Base-by-base conservation (phyloP, 257 asterid genomes). In the Lycium ferocissimum region DNA sequence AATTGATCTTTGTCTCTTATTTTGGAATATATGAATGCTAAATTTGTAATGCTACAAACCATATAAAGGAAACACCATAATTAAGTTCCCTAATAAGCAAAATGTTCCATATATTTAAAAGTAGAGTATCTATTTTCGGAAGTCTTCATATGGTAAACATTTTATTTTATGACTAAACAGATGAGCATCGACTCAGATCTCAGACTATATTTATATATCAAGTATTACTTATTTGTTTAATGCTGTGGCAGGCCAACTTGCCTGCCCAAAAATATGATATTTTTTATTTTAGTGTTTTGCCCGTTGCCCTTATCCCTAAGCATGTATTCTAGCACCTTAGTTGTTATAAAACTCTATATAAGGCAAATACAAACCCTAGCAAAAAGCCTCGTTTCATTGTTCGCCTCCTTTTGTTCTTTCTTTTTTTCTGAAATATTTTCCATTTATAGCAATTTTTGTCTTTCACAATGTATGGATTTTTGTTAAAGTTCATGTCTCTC, bases 351-450 rank as follows among this genome's bases (percentile, higher is more conserved):
- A 53, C 49, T 78, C 81, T 22, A 35, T 76, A 12, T 75, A 76
- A 76, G 12, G 4, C 62, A 75, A 49, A 22, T 20, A 49, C 38
- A 76, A 76, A 76, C 81, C 63, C 81, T 76, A 78, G n/a, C 6
- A 51, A 22, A 17, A 59, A 22, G 7, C 81, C 81, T 75, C 62
- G 13, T 14, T 78, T n/a, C n/a, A 72, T 4, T 51, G 22, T 78
- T 26, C 49, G 49, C 82, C 65, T 26, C 82, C 82, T 53, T 8
- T 12, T n/a, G 13, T 51, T 49, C 22, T 75, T 13, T 5, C 18
- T 3, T 13, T 12, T 13, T 75, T 13, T 72, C 79, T 18, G 37
- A 9, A 3, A 1, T 47, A 5, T 22, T 49, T 51, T 26, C 40
- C 63, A 76, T 53, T 76, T 26, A 3, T 15, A 53, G 6, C 6